Conservation (phyloP, 306 rosid species). For the Cicer yamashitae region DNA sequence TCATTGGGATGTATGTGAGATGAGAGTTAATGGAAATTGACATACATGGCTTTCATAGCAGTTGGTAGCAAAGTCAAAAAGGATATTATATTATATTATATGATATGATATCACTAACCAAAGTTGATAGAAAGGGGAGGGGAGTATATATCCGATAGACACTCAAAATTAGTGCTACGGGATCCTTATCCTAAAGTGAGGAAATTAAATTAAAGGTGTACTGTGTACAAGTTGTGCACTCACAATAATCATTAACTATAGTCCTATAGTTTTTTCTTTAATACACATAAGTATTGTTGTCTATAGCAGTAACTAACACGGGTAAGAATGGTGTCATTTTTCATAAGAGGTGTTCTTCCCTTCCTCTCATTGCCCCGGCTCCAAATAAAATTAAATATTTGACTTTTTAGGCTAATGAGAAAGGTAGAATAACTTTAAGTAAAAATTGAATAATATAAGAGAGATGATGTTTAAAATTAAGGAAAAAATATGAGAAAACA, state of each 20-base stretch:
- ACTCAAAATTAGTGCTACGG: constrained; percentile 21
- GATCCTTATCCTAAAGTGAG: constrained; percentile 47
- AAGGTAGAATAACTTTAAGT: no score
- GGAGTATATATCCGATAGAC: constrained; percentile 3
- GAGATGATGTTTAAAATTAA: no score
- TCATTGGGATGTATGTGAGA: background rate
- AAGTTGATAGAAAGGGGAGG: constrained; percentile 31
- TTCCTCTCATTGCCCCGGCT: background rate
- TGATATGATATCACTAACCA: constrained; percentile 30
- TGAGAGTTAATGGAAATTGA: background rate
- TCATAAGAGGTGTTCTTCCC: background rate
- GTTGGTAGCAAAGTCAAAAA: constrained; percentile 1
- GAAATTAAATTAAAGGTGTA: constrained; percentile 39
- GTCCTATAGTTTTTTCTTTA: constrained; percentile 27
- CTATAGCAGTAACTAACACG: constrained; percentile 15
- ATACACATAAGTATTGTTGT: background rate
- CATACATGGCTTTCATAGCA: background rate
- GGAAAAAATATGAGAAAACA: no score
- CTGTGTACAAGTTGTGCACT: constrained; percentile 47
- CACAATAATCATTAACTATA: background rate
- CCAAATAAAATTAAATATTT: no score
- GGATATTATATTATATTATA: background rate
- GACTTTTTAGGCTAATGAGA: no score
- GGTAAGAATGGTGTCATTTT: constrained; percentile 1
- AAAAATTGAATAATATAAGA: no score